These are phyloP conservation scores for Candida broadrunensis DNA, from an alignment of 805 yeast species.

Conservation along the genomic window DNA sequence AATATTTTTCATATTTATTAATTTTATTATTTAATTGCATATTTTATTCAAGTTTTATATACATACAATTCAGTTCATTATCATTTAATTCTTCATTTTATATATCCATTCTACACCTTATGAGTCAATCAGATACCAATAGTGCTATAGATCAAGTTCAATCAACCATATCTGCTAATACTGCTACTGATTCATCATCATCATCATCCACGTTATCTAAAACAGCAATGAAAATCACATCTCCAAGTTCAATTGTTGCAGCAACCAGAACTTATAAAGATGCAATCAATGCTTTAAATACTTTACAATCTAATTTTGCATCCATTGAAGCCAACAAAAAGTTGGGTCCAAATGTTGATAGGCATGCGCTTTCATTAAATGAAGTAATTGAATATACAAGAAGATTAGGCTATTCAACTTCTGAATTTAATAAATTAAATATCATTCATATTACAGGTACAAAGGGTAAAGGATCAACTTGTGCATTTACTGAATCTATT, in stretches of 20 bases:
- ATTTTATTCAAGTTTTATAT: no score
- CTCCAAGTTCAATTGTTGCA: conserved; percentile 2
- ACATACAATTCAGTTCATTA: neutral
- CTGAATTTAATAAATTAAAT: conserved; percentile 71
- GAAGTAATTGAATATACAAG: conserved; percentile 62
- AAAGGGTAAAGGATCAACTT: conserved; percentile 97
- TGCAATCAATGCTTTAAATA: conserved; percentile 81
- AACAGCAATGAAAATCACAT: neutral
- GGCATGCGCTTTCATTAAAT: conserved; percentile 64
- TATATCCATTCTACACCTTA: neutral
- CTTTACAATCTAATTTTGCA: conserved; percentile 88
- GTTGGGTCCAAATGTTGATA: conserved; percentile 57
- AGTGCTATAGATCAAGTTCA: neutral
- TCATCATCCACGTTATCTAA: neutral
- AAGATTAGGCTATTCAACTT: conserved; percentile 43
- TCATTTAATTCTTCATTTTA: neutral
- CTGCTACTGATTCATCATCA: no score
- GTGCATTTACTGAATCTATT: conserved; percentile 88
- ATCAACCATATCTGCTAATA: neutral
- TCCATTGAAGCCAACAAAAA: conserved; percentile 79
- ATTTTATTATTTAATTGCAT: no score
- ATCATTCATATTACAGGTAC: conserved; percentile 95
- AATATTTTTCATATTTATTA: no score
- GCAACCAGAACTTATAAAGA: conserved; percentile 44
- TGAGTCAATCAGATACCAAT: neutral